Conservation (phyloP, 1,284 basidiomycete genomes). For the Pascua sp. region DNA sequence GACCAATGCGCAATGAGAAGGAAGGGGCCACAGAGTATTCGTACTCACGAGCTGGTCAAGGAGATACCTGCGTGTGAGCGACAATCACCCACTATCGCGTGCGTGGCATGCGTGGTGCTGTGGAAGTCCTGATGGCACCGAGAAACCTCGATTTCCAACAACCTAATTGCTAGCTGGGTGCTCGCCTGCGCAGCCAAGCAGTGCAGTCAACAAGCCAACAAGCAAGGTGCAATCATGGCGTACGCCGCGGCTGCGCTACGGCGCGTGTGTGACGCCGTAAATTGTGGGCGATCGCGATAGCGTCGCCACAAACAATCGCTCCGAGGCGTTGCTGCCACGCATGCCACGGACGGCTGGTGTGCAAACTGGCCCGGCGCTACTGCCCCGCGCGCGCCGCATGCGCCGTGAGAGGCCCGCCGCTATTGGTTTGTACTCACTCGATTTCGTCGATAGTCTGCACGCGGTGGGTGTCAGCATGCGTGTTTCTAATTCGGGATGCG, state of each 20-base stretch:
- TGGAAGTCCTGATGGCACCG: too few relatives aligned
- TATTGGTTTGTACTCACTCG: conserved; percentile 11
- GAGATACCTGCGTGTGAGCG: conserved; percentile 28
- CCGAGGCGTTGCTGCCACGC: too few relatives aligned
- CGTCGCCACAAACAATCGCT: not conserved
- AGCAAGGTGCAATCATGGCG: not conserved
- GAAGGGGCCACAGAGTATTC: not conserved
- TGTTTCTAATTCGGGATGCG: not conserved
- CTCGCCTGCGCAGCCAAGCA: too few relatives aligned
- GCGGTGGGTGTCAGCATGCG: not conserved
- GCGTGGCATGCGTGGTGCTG: not conserved
- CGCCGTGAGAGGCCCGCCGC: too few relatives aligned
- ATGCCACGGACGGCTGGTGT: too few relatives aligned
- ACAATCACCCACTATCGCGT: not conserved
- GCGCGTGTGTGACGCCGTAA: not conserved
- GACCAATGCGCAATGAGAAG: not conserved
- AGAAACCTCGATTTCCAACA: too few relatives aligned
- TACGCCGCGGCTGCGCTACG: not conserved
- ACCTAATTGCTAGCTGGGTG: too few relatives aligned
- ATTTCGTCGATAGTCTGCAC: conserved; percentile 19
- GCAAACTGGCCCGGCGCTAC: too few relatives aligned
- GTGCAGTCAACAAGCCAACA: not conserved
- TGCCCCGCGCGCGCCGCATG: too few relatives aligned
- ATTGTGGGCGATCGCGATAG: not conserved
- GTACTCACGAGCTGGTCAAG: conserved; percentile 41